Evolutionary conservation across 768 basidiomycete genomes (phyloP), one percentile per base, ranked within the genome.

Genomic region (Trametes punicea): DNA sequence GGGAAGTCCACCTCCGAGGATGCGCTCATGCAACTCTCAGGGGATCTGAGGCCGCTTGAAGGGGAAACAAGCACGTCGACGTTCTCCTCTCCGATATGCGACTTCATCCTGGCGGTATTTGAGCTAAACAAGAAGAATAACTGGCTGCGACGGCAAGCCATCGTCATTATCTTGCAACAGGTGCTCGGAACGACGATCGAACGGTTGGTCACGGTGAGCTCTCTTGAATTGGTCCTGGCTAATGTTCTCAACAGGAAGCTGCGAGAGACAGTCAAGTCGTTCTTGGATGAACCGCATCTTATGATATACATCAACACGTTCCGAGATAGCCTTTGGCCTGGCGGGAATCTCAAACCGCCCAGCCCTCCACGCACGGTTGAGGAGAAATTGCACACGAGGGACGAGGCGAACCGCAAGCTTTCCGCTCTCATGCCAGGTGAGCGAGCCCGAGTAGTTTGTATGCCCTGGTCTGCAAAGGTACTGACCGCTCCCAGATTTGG

Each of bases 71-170:
- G 88, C 55, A 82, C 87, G 15, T 93, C 92, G 3, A 84, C 83
- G 2, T 98, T 98, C 70, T 92, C 93, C 2, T 85, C 87, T 0
- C 95, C 97, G 0, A 97, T 98, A 34, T 96, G 93, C 64, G 95
- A 99, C 65, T 74, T 99, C 25, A 78, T 98, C 42, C 78, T 98
- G 50, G 92, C 95, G 11, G 79, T 98, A 9, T 98, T 99, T 63
- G 95, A 97, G 70, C 81, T 98, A 16, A 86, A 97, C 73, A 93
- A 92, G 77, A 87, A 91, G 71, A 94, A 95, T 65, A 97, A 96
- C 63, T 99, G 97, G 97, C 75, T 98, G 25, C 80, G 96, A 49
- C 77, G 92, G 18, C 97, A 98, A 68, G 95, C 97, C 2, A 93
- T 97, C 63, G 90, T 98, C 13, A 92, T 98, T 48, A 94, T 98